A percentile compares a stretch with the other conserved stretches of the same genome.
Evolutionary conservation across 2,329 filamentous ascomycete species (phyloP).

Genomic region (Nemania sp.): DNA sequence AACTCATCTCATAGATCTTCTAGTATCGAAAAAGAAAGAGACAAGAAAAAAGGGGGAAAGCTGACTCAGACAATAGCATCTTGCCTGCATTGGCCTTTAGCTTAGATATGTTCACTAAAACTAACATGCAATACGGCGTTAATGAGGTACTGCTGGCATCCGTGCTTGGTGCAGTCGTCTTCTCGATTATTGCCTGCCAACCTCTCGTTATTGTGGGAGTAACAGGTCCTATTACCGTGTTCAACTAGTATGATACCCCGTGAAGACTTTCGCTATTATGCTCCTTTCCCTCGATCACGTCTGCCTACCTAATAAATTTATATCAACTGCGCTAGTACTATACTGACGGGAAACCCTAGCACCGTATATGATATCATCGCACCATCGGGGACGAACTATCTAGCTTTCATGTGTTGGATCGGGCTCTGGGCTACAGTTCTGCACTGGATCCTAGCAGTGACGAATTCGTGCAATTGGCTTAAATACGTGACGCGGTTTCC

Average conservation of each 20-base stretch:
- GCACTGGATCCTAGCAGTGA: slow-evolving; percentile 85
- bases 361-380: slow-evolving; percentile 91
- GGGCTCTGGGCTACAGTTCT: slow-evolving; percentile 88
- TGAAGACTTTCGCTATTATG: background rate
- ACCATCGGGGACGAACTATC: slow-evolving; percentile 81
- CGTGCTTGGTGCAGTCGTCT: slow-evolving; percentile 84
- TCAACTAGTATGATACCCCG: slow-evolving; percentile 74
- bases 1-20: background rate
- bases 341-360: slow-evolving; percentile 50
- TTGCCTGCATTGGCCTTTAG: slow-evolving; percentile 89
- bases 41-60: too few relatives aligned
- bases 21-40: background rate
- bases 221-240: slow-evolving; percentile 90
- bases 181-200: slow-evolving; percentile 82
- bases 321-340: background rate
- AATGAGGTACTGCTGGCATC: slow-evolving; percentile 92
- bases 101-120: slow-evolving; percentile 93
- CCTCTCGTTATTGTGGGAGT: slow-evolving; percentile 92
- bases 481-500: slow-evolving; percentile 91
- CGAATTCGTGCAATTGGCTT: slow-evolving; percentile 89
- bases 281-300: background rate
- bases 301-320: background rate
- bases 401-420: slow-evolving; percentile 93
- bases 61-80: slow-evolving; percentile 67
- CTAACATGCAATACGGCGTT: slow-evolving; percentile 84